These are phyloP conservation scores for Phytophthora hibernalis DNA, from an alignment of 352 stramenopile species.

Conservation along the genomic window DNA sequence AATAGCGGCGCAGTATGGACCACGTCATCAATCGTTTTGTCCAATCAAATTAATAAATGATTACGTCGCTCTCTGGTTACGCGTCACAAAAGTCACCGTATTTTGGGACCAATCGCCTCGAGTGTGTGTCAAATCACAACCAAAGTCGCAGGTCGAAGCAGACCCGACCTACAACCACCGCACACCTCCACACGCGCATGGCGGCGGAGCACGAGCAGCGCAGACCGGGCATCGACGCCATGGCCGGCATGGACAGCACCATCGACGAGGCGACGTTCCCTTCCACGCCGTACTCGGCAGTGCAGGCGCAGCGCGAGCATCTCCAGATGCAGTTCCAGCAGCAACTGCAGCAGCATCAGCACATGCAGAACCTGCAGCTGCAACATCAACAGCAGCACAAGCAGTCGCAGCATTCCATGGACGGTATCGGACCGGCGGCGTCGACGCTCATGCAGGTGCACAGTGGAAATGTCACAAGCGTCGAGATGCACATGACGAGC, in stretches of 20 bases:
- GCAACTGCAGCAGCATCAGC: constrained; percentile 27
- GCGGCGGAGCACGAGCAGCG: constrained; percentile 25
- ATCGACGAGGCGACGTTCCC: constrained; percentile 17
- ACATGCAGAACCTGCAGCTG: constrained; percentile 12
- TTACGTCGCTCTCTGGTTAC: constrained; percentile 18
- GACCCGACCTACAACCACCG: background rate
- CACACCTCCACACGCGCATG: constrained; percentile 14
- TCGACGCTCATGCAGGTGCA: constrained; percentile 33
- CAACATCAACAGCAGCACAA: constrained; percentile 12
- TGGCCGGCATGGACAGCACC: constrained; percentile 14
- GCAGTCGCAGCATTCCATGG: constrained; percentile 7
- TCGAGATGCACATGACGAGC: constrained; percentile 16
- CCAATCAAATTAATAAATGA: constrained; percentile 6
- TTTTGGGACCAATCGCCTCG: background rate
- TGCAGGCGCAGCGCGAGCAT: constrained; percentile 21
- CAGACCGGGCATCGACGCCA: constrained; percentile 9
- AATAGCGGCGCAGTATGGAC: background rate
- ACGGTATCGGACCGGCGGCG: constrained; percentile 25
- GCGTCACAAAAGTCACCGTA: constrained; percentile 3
- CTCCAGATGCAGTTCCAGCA: constrained; percentile 44
- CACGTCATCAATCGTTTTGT: background rate
- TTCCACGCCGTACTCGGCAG: constrained; percentile 22
- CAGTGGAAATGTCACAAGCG: background rate
- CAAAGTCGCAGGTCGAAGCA: constrained; percentile 2
- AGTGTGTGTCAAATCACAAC: background rate